phyloP scores from a whole-genome alignment of 768 basidiomycete genomes.

The Kwoniella sp. region DNA sequence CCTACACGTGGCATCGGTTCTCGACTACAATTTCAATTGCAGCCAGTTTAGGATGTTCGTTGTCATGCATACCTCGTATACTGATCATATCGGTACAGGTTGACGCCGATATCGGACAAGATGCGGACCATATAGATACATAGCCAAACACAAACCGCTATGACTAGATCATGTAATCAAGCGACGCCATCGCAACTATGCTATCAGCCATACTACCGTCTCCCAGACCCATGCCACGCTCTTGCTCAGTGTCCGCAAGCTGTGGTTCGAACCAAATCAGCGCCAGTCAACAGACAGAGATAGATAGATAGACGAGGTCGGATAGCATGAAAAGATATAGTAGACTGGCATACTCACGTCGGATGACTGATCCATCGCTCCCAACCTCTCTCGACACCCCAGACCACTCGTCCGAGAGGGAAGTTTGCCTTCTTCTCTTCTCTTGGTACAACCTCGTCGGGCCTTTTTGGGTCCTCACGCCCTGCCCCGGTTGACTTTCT shows the following conservation, averaged over 20 bases:
- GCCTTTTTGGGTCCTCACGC: neutral
- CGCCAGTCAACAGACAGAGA: no score
- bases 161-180: no score
- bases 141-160: neutral
- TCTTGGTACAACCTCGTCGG: neutral
- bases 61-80: neutral
- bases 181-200: neutral
- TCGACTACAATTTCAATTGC: neutral
- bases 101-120: neutral
- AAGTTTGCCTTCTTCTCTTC: neutral
- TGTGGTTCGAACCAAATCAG: neutral
- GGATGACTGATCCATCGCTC: constrained; percentile 30
- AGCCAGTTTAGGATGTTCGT: neutral
- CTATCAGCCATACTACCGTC: neutral
- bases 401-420: constrained; percentile 30
- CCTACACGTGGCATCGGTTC: no score
- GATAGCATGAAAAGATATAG: no score
- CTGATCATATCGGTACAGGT: no score
- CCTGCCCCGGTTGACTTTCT: neutral
- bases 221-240: constrained; percentile 5
- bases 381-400: constrained; percentile 24
- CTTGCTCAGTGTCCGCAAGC: neutral
- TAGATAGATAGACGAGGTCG: no score
- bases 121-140: neutral
- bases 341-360: constrained; percentile 26